Percentiles rank a stretch among this genome's conserved stretches.
These are phyloP conservation scores for Zangia roseola DNA, from an alignment of 768 basidiomycete genomes.

Conservation along the genomic window DNA sequence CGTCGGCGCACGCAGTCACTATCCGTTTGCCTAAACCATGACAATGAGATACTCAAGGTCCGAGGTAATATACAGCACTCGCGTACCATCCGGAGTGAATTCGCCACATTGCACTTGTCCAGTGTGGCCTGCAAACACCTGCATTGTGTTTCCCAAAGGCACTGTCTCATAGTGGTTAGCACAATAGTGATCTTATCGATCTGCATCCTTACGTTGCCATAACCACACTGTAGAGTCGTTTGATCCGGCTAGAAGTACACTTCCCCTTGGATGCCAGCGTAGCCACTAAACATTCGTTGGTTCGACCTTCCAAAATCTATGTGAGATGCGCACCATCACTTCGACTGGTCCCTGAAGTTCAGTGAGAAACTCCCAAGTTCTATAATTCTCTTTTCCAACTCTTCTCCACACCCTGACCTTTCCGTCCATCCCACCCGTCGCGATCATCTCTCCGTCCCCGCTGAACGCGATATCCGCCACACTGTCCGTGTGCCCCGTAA, in stretches of 20 bases:
- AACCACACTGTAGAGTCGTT: slow-evolving; percentile 95
- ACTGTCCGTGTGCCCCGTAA: slow-evolving; percentile 93
- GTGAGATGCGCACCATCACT: slow-evolving; percentile 69
- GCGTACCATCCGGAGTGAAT: slow-evolving; percentile 85
- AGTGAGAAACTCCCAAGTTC: slow-evolving; percentile 91
- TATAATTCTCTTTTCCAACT: slow-evolving; percentile 71
- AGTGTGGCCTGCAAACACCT: slow-evolving; percentile 91
- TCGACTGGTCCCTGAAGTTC: slow-evolving; percentile 94
- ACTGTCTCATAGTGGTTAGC: slow-evolving; percentile 48
- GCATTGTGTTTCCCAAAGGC: slow-evolving; percentile 92
- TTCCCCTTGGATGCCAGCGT: slow-evolving; percentile 94
- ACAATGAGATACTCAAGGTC: slow-evolving; percentile 1
- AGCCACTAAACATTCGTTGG: slow-evolving; percentile 62
- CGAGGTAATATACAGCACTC: too few species aligned
- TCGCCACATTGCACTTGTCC: slow-evolving; percentile 81
- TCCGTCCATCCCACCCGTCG: slow-evolving; percentile 99
- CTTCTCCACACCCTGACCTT: slow-evolving; percentile 89
- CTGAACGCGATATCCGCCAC: slow-evolving; percentile 81
- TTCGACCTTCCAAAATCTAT: background rate
- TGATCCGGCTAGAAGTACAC: slow-evolving; percentile 84
- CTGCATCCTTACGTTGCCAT: slow-evolving; percentile 79
- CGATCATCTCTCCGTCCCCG: slow-evolving; percentile 85
- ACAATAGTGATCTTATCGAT: background rate
- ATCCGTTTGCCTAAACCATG: slow-evolving; percentile 72
- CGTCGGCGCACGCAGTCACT: slow-evolving; percentile 81